Conservation (phyloP, 805 yeast species). For the Kuraishia piskuri region DNA sequence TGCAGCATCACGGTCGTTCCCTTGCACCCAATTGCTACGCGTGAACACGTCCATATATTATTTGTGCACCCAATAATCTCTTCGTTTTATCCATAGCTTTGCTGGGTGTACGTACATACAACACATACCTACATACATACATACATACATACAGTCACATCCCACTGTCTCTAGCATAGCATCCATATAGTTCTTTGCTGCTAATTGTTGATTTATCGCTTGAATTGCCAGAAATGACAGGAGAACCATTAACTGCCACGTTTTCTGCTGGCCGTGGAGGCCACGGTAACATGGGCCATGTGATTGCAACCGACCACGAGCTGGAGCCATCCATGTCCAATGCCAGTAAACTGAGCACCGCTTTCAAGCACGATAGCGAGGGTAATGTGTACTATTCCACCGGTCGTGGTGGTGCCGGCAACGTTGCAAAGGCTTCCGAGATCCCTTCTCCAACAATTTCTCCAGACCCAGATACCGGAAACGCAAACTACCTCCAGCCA, state of each 20-base stretch:
- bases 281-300: conserved; percentile 21
- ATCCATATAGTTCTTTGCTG: neutral
- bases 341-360: conserved; percentile 10
- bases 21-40: no score
- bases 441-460: conserved; percentile 34
- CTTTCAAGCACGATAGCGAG: conserved; percentile 19
- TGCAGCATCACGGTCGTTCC: no score
- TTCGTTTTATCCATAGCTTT: no score
- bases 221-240: neutral
- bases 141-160: neutral
- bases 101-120: no score
- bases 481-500: conserved; percentile 29
- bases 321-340: conserved; percentile 8
- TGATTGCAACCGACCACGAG: conserved; percentile 5
- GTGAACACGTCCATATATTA: no score
- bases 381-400: conserved; percentile 35
- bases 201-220: neutral
- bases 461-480: conserved; percentile 26
- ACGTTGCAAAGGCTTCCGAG: conserved; percentile 30
- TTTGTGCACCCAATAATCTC: no score
- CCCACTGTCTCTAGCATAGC: neutral
- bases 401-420: conserved; percentile 53
- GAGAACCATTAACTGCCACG: neutral
- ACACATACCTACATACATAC: neutral
- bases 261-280: conserved; percentile 27